Base-by-base conservation (phyloP, 2,329 filamentous ascomycete species). In the Colletotrichum sp. region DNA sequence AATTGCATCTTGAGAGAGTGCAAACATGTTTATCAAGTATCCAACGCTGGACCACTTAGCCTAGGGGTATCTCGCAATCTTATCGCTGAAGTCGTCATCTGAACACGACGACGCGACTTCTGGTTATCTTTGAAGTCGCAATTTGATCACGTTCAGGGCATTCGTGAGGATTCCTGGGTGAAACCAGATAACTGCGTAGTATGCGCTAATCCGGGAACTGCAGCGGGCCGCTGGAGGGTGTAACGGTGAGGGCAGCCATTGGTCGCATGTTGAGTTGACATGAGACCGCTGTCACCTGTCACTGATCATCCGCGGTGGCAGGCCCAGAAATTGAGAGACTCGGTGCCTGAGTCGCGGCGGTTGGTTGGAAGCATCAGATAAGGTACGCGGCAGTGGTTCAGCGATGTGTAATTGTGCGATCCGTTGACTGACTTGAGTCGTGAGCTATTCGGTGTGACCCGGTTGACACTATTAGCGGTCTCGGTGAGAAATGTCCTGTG, bases 191-290 rank as follows among this genome's bases (percentile, higher is more conserved):
- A 52, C 43, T 52, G 43, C 43, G 43, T 52, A 24, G 43, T 21
- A 30, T 30, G 69, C 69, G 57, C 69, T 64, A 72, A 55, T 39
- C 71, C 73, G 55, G 57, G 57, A 61, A 39, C 34, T 59, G 9
- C 39, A 67, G 70, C 73, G 63, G 73, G 73, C 73, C 73, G 73
- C 57, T 28, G 4, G 52, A 43, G 70, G 73, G 73, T 75, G 73
- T 64, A 28, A 64, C 57, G 69, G 64, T 52, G 61, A 39, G 7
- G 32, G 30, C 12, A n/a, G 63, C 57, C 5, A 73, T 68, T 75
- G 73, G 73, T 32, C 26, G 63, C 52, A 59, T 24, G 34, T 9
- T 4, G 63, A 65, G 67, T 48, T 43, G 43, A 64, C 57, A 59
- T 64, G 70, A 73, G 70, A 73, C 73, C 43, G 16, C 15, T 16